Conservation (phyloP, 2,329 filamentous ascomycete species). For the Diaporthe australafricana region DNA sequence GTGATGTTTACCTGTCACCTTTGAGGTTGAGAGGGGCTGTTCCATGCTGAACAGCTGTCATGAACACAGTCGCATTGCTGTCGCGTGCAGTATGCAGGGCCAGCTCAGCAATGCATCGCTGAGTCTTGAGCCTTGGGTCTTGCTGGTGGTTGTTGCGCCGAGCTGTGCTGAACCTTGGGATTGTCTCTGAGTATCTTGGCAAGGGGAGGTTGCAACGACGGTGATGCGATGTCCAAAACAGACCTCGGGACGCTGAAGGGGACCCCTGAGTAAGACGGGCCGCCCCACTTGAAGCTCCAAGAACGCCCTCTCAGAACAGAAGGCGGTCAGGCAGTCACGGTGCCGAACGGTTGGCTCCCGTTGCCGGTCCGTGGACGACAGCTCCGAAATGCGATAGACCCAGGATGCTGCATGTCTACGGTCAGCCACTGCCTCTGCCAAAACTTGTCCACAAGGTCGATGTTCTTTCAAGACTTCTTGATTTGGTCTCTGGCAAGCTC, state of each 20-base stretch:
- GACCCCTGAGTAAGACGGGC: constrained; percentile 2
- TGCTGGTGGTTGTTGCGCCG: neutral
- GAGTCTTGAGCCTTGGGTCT: neutral
- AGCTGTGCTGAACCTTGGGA: neutral
- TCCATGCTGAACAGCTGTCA: constrained; percentile 65
- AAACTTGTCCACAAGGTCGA: no score
- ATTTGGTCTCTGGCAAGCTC: no score
- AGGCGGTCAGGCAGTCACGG: neutral
- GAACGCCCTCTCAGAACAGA: neutral
- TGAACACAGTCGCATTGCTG: constrained; percentile 36
- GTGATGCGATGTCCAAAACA: constrained; percentile 6
- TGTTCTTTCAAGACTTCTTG: no score
- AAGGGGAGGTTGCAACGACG: neutral
- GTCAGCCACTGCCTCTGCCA: no score
- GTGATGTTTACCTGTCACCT: constrained; percentile 74
- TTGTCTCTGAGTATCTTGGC: neutral
- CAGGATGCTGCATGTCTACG: no score
- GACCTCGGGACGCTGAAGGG: neutral
- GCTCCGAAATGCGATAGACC: no score
- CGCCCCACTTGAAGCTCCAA: neutral
- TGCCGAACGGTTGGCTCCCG: neutral
- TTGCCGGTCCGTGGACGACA: neutral
- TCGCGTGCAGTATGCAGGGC: constrained; percentile 24
- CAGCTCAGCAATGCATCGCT: constrained; percentile 35
- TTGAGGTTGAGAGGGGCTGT: constrained; percentile 77